Percentiles rank a stretch among this genome's conserved stretches.
These are phyloP conservation scores for Gigaspora rosea DNA, from an alignment of 192 early-diverging fungal genomes.

Conservation along the genomic window DNA sequence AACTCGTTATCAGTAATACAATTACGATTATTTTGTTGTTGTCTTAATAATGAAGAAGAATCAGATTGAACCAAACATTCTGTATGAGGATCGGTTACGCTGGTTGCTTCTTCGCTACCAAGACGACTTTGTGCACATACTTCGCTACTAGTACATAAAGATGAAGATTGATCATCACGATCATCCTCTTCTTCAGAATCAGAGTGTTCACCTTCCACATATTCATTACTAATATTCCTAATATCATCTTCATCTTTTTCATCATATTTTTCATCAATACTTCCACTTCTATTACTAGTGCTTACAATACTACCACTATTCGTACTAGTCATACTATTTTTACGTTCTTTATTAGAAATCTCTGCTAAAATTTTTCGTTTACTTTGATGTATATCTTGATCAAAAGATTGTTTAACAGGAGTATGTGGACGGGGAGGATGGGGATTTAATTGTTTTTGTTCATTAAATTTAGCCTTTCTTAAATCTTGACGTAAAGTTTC, in stretches of 20 bases:
- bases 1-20: not conserved
- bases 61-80: not conserved
- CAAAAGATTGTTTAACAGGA: not conserved
- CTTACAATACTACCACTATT: constrained; percentile 27
- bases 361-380: not conserved
- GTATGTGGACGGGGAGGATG: not conserved
- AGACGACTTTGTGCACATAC: not conserved
- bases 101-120: constrained; percentile 28
- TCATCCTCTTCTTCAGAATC: constrained; percentile 26
- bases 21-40: constrained; percentile 1
- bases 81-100: not conserved
- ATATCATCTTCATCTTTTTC: too few species aligned
- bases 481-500: constrained; percentile 25
- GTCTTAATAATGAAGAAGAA: not conserved
- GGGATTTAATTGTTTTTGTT: not conserved
- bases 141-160: constrained; percentile 26
- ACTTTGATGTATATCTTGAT: constrained; percentile 17
- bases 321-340: constrained; percentile 29
- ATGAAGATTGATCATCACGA: constrained; percentile 30
- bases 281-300: constrained; percentile 25
- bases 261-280: constrained; percentile 7
- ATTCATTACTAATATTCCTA: not conserved
- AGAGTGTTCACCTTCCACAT: not conserved
- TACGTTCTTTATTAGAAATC: constrained; percentile 11
- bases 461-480: constrained; percentile 14